Evolutionary conservation across 768 basidiomycete species (phyloP), one percentile per base, ranked within the genome.

Genomic region (Pulveroboletus sp.): DNA sequence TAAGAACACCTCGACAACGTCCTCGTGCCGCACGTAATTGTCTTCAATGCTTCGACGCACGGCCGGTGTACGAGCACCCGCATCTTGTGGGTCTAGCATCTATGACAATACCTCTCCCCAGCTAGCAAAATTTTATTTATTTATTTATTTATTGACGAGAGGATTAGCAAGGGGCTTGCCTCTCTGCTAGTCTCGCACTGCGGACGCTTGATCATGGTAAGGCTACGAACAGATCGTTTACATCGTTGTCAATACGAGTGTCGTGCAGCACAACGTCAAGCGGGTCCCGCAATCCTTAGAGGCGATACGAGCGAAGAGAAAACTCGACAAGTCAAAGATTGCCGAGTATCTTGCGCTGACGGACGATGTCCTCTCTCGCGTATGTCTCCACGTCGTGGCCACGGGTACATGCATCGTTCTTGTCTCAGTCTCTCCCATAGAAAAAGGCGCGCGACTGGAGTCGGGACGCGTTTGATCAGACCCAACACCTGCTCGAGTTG

Each of bases 301-400:
- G 53, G 84, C 76, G 8, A 68, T 79, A n/a, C 83, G 80, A 44
- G 85, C 83, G 2, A 82, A 76, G 67, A 81, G 77, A 59, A 75
- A 79, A 51, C 81, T 81, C 56, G 93, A 96, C 58, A 77, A 73
- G 54, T 74, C 81, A 17, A 88, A 87, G 71, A 82, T 98, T 59
- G 73, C 78, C 33, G 82, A 89, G 46, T 95, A 91, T 68, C 76
- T 83, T 11, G 71, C 76, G 13, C 63, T 95, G 21, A 77, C 85
- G 18, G 71, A 79, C 21, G 73, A 82, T 30, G 75, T 93, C 17
- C 70, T 93, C 39, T 64, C 76, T 8, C 80, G 79, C 69, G 92
- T 89, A 61, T 50, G 82, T 58, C 38, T 26, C 39, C 31, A 18
- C 5, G 8, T 13, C 47, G 33, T 46, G 17, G 18, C 15, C 21